Evolutionary conservation across 177 flowering plant genomes (phyloP).

Genomic region (Vitis hybrid): DNA sequence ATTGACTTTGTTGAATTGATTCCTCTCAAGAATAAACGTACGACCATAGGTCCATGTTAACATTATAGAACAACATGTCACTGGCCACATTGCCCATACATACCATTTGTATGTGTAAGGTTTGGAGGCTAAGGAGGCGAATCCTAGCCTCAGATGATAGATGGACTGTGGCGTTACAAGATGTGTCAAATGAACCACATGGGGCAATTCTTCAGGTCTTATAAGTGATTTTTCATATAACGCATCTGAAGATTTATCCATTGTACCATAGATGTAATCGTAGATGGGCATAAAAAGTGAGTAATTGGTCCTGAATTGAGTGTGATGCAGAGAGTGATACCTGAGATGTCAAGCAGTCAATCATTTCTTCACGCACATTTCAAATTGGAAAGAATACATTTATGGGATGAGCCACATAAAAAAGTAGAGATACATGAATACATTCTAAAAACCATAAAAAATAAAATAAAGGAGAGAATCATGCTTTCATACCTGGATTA

Average conservation of each 20-base stretch:
- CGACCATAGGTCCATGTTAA: slow-evolving; percentile 40
- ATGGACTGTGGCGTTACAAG: slow-evolving; percentile 72
- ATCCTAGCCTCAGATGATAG: slow-evolving; percentile 34
- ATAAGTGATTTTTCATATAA: slow-evolving; percentile 43
- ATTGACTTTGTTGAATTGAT: slow-evolving; percentile 36
- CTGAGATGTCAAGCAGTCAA: slow-evolving; percentile 23
- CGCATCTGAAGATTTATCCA: slow-evolving; percentile 57
- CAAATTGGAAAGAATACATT: neutral
- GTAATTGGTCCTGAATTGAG: slow-evolving; percentile 76
- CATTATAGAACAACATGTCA: no score
- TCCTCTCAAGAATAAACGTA: slow-evolving; percentile 52
- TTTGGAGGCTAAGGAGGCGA: no score
- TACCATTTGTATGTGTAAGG: no score
- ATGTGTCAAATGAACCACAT: slow-evolving; percentile 79
- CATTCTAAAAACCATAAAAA: neutral
- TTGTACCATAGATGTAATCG: slow-evolving; percentile 76
- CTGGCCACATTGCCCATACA: no score
- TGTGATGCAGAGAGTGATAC: slow-evolving; percentile 79
- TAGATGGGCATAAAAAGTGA: slow-evolving; percentile 85
- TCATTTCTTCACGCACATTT: neutral
- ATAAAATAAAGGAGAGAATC: no score
- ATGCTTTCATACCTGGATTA: no score
- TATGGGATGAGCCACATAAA: no score
- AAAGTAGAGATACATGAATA: no score
- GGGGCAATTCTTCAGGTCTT: slow-evolving; percentile 43